Evolutionary conservation across 1,284 basidiomycete genomes (phyloP).

Genomic region (Apiotrichum laibachii): DNA sequence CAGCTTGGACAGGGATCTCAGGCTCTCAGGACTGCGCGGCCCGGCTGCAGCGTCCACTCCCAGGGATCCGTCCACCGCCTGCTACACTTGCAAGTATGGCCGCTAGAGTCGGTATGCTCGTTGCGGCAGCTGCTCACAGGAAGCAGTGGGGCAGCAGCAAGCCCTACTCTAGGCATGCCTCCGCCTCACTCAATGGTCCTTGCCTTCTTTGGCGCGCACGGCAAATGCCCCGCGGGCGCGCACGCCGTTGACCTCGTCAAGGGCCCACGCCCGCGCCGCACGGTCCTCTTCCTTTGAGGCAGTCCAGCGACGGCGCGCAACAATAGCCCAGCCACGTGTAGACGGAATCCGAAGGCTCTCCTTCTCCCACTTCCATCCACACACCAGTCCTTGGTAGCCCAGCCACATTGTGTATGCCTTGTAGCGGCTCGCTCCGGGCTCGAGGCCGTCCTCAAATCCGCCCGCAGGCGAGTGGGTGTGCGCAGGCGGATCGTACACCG

Average conservation of each 20-base stretch:
- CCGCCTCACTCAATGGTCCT: constrained; percentile 29
- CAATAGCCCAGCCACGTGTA: constrained; percentile 85
- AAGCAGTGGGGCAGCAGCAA: no score
- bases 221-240: constrained; percentile 40
- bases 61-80: no score
- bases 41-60: no score
- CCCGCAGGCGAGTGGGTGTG: constrained; percentile 35
- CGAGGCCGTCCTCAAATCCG: constrained; percentile 49
- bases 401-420: constrained; percentile 79
- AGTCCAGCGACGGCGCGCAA: constrained; percentile 41
- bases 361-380: constrained; percentile 82
- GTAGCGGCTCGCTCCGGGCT: constrained; percentile 65
- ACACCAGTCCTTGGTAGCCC: constrained; percentile 63
- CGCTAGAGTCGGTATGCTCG: no score
- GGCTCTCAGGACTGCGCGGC: no score
- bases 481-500: constrained; percentile 50
- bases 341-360: constrained; percentile 85
- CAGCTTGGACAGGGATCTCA: no score
- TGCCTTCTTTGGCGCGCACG: constrained; percentile 47
- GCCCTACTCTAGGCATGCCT: no score
- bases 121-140: no score
- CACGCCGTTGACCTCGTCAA: constrained; percentile 42
- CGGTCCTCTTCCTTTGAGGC: constrained; percentile 4
- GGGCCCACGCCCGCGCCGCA: constrained; percentile 40
- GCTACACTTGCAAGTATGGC: no score